phyloP scores from a whole-genome alignment of 331 rosid species.

The Quercus tomentella region DNA sequence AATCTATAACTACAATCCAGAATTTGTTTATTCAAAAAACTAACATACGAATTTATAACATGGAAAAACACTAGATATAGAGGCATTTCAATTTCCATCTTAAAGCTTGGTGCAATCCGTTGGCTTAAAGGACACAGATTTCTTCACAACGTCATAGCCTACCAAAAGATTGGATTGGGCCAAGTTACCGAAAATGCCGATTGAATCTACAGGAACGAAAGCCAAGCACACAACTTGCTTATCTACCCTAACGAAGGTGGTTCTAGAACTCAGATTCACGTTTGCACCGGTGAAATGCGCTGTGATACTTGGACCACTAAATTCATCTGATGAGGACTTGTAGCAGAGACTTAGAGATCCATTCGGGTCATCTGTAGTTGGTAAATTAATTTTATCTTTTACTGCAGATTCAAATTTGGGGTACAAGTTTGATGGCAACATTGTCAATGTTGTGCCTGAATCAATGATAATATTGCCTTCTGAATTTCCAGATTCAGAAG shows the following conservation, averaged over 20 bases:
- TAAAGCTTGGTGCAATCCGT: background rate
- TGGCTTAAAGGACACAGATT: slow-evolving; percentile 9
- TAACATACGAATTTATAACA: no score
- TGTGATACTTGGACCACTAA: slow-evolving; percentile 9
- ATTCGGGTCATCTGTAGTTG: background rate
- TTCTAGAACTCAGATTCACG: background rate
- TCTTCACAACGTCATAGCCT: slow-evolving; percentile 29
- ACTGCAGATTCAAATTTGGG: slow-evolving; percentile 9
- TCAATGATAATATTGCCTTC: slow-evolving; percentile 31
- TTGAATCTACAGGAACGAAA: background rate
- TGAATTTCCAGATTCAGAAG: background rate
- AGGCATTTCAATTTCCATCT: slow-evolving; percentile 10
- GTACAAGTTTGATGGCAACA: slow-evolving; percentile 29
- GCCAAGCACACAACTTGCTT: slow-evolving; percentile 30
- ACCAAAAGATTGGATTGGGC: slow-evolving; percentile 34
- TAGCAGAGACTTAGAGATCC: slow-evolving; percentile 19
- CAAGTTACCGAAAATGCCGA: slow-evolving; percentile 25
- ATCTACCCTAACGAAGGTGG: slow-evolving; percentile 18
- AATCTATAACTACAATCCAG: no score
- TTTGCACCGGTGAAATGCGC: slow-evolving; percentile 33
- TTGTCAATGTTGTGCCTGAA: no score
- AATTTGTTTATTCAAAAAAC: no score
- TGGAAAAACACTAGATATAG: background rate
- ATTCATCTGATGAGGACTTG: background rate
- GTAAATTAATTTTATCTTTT: background rate